A percentile compares a stretch with the other conserved stretches of the same genome.
phyloP scores from a whole-genome alignment of 2,329 filamentous ascomycete genomes.

The Fusarium bulbicola region DNA sequence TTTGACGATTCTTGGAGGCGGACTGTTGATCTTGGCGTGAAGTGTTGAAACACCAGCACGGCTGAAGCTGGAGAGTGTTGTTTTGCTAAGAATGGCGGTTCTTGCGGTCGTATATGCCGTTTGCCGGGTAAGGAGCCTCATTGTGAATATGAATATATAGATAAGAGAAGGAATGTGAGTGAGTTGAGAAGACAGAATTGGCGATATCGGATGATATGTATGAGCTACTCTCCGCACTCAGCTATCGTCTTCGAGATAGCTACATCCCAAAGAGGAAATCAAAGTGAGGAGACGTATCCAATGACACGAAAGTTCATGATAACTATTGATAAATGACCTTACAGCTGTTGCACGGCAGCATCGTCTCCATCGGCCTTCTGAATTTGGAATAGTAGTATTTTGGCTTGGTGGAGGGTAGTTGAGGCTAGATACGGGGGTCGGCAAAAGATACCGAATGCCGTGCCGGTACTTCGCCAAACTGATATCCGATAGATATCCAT shows the following conservation, averaged over 20 bases:
- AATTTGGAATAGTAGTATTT: slow-evolving; percentile 10
- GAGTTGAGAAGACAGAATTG: background rate
- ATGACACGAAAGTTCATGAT: slow-evolving; percentile 3
- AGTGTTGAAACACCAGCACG: slow-evolving; percentile 22
- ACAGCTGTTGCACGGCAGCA: background rate
- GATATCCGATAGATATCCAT: fast-evolving
- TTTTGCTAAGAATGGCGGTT: background rate
- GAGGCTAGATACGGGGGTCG: slow-evolving; percentile 9
- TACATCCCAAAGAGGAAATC: background rate
- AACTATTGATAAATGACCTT: background rate
- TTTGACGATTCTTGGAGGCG: slow-evolving; percentile 19
- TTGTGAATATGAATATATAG: fast-evolving
- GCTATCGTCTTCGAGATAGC: background rate
- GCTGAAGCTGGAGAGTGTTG: fast-evolving
- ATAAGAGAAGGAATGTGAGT: background rate
- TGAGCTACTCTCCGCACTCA: background rate
- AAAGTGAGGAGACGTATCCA: slow-evolving; percentile 10
- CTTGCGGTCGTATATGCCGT: background rate
- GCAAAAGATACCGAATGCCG: background rate
- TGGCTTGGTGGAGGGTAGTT: background rate
- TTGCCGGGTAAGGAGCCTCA: background rate
- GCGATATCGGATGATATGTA: background rate
- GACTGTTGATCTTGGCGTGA: slow-evolving; percentile 26
- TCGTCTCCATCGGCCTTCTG: slow-evolving; percentile 33
- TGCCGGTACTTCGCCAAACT: background rate